Evolutionary conservation across 495 filamentous ascomycete species (phyloP).

Genomic region (Penicillium coprophilum): DNA sequence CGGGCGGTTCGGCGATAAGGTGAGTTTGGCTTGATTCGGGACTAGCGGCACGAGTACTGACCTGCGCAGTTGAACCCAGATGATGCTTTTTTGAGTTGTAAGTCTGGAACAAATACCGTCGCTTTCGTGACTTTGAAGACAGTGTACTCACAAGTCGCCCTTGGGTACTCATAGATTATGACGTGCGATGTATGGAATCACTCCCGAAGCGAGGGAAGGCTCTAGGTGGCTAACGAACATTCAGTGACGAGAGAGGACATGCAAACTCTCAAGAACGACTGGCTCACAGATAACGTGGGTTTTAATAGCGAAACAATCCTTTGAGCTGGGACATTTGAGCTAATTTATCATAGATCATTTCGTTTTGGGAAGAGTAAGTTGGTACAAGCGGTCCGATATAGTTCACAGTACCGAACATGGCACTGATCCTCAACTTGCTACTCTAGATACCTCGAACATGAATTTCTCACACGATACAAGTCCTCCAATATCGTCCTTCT

Average conservation of each 20-base stretch:
- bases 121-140: background rate
- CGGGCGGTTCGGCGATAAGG: slow-evolving; percentile 44
- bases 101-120: slow-evolving; percentile 24
- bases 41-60: slow-evolving; percentile 7
- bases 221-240: slow-evolving; percentile 16
- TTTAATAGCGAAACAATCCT: slow-evolving; percentile 8
- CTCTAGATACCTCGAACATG: slow-evolving; percentile 81
- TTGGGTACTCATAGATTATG: slow-evolving; percentile 53
- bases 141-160: slow-evolving; percentile 17
- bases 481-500: slow-evolving; percentile 86
- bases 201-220: background rate
- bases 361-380: slow-evolving; percentile 96
- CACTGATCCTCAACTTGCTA: slow-evolving; percentile 12
- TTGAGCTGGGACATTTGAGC: slow-evolving; percentile 9
- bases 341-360: slow-evolving; percentile 57
- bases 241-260: slow-evolving; percentile 82
- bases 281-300: slow-evolving; percentile 96
- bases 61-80: slow-evolving; percentile 59
- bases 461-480: slow-evolving; percentile 72
- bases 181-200: slow-evolving; percentile 61
- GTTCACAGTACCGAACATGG: slow-evolving; percentile 3
- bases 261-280: slow-evolving; percentile 83
- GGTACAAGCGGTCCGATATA: slow-evolving; percentile 3
- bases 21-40: slow-evolving; percentile 21
- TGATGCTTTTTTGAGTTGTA: slow-evolving; percentile 72